Evolutionary conservation across 306 rosid species (phyloP), one percentile per base, ranked within the genome.

Genomic region (Cicer judaicum): DNA sequence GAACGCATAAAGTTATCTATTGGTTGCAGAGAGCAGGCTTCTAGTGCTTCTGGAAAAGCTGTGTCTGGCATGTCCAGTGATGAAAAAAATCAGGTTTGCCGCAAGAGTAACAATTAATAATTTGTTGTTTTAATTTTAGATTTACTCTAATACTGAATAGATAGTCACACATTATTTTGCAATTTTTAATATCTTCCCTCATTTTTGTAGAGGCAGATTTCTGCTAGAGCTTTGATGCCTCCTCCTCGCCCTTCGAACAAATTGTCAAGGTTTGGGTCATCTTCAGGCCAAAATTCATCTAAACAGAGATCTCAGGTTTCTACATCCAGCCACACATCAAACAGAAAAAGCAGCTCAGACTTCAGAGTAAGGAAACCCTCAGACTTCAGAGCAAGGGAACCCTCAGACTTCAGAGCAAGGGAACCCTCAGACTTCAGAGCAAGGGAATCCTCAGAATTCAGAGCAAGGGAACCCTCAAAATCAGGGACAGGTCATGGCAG

Each of bases 31-130:
- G 99, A 94, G 87, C 99, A 89, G 75, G 96, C 95, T 73, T 94
- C 97, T 71, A 94, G 97, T 84, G 87, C 98, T 63, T 94, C 98
- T 84, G 97, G 98, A 72, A 94, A 94, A 74, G 97, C 95, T n/a
- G 82, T 90, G 52, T 94, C 99, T 57, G 92, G 97, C 76, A 89
- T 94, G 97, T 94, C 99, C 57, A 94, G 99, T 63, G 99, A 94
- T 70, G 99, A 94, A 81, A 88, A 87, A 81, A 92, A 94, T 66
- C 97, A 94, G 96, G 97, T 94, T 52, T 83, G 71, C 47, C 39
- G 44, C 69, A 76, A 57, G 60, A 18, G 70, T 53, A 36, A 52
- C 44, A 54, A n/a, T 43, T 56, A 47, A 46, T 49, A 54, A 18
- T 39, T 64, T 55, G 29, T 56, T 72, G 52, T 24, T 81, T 62